Percentiles rank a stretch among this genome's conserved stretches.
phyloP scores from a whole-genome alignment of 1,284 basidiomycete genomes.

The Termitomyces sp. region DNA sequence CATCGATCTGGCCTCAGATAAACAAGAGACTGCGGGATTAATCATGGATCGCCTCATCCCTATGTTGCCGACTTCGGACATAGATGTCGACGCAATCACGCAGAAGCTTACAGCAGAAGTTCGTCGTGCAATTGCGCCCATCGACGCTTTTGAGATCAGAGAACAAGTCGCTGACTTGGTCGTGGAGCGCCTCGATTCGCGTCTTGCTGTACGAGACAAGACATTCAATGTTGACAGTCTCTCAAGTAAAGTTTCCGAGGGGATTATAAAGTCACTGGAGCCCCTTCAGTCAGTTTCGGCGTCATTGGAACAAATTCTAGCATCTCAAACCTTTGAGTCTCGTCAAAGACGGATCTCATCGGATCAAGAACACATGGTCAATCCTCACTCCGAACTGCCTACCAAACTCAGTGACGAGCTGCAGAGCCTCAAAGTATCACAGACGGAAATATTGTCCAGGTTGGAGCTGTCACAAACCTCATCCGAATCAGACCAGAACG shows the following conservation, averaged over 20 bases:
- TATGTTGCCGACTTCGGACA: constrained; percentile 45
- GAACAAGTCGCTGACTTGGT: constrained; percentile 82
- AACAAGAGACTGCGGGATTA: constrained; percentile 75
- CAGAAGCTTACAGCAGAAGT: constrained; percentile 61
- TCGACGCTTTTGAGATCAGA: constrained; percentile 79
- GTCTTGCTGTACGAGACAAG: constrained; percentile 70
- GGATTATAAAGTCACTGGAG: constrained; percentile 42
- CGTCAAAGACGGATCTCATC: constrained; percentile 33
- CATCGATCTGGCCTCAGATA: constrained; percentile 81
- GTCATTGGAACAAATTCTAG: constrained; percentile 33
- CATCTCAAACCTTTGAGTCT: constrained; percentile 37
- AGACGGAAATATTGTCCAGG: constrained; percentile 28
- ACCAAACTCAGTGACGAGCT: constrained; percentile 34
- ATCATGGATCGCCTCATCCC: constrained; percentile 74
- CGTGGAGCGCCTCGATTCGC: constrained; percentile 74
- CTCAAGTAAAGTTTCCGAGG: constrained; percentile 49
- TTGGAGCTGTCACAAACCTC: constrained; percentile 18
- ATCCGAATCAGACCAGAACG: constrained; percentile 19
- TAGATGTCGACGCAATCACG: constrained; percentile 56
- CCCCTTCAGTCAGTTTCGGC: constrained; percentile 36
- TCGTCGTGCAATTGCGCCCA: constrained; percentile 60
- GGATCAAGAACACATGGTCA: constrained; percentile 28
- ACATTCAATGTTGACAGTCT: constrained; percentile 59
- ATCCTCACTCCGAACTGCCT: constrained; percentile 39
- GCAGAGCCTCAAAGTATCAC: constrained; percentile 34